Evolutionary conservation across 805 yeast genomes (phyloP), one percentile per base, ranked within the genome.

Genomic region (Brettanomyces sp.): DNA sequence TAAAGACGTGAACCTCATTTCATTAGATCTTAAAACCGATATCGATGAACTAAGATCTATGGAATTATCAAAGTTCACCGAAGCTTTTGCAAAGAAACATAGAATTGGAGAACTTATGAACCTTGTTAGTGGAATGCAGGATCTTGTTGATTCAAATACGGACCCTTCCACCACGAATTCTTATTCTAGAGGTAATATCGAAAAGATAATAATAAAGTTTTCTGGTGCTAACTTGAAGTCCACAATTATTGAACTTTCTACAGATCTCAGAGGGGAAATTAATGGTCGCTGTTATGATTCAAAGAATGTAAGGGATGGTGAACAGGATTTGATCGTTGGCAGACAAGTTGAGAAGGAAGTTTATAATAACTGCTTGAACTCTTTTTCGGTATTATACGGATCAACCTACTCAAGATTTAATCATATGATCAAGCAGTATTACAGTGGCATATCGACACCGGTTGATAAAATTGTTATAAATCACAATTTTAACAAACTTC

Each of bases 91-190:
- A 1, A 49, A 38, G 62, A 67, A 46, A 70, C 80, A 41, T 70
- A 79, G 51, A 23, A 70, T 88, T 55, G 91, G 93, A 0, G 83
- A 82, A 55, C 55, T 89, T 43, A 66, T 77, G 13, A 79, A 76
- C 25, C 82, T 85, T 59, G 75, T 88, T 2, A 71, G 72, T 37
- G 85, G 81, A 34, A 76, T 80, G 38, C 83, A 81, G 47, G 70
- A 74, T 2, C 59, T 80, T 11, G 59, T 68, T 3, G 70, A 63
- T 24, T 59, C 70, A 11, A 63, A 65, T 39, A 64, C 71, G 18
- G 72, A 72, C 48, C 80, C 79, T 14, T 69, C 80, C 1, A 75
- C 70, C 53, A 76, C 83, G 50, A 82, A 79, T 51, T 82, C 83
- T 9, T 83, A 80, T 52, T 80, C 78, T 54, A 74, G 72, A 59